Evolutionary conservation across 164 flowering plant genomes (phyloP), one percentile per base, ranked within the genome.

Genomic region (Chimonanthus praecox): DNA sequence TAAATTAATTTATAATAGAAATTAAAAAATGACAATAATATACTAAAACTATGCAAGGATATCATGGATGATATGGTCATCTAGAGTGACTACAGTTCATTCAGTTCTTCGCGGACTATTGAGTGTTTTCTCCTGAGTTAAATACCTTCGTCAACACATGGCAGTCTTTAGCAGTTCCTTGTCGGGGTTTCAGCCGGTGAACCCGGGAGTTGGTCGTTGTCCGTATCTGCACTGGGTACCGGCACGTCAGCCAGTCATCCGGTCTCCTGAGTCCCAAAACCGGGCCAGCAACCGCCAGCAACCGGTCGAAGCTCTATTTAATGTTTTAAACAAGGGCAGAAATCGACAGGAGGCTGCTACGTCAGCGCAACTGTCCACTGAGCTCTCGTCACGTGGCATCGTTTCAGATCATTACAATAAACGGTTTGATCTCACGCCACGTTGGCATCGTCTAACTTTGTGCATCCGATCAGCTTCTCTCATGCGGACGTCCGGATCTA

Each of bases 371-470:
- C 16, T 65, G 9, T 3, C 68, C 68, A 65, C 68, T 65, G 8
- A 45, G 3, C 44, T 10, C 15, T 33, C 48, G 68, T 47, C 68
- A 65, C 68, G 68, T 65, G 46, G 47, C 15, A 3, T 6, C 6
- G 33, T 33, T 1, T 33, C 15, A 0, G 11, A 11, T 44, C 15
- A 5, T 33, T 33, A 33, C 33, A 33, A 33, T 33, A 33, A 45
- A 44, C 68, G 47, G 68, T 45, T 7, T 15, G 68, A 65, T 65
- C 15, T 44, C 68, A 16, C 47, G 68, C 68, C 68, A 65, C 49
- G 45, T 45, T n/a, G 15, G 68, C 68, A 33, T 16, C 45, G 10
- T 65, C 48, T 1, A 44, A 9, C 45, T 44, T 47, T 13, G 47
- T 9, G 49, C 68, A 47, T 65, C 20, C 8, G 68, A 65, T 65